A percentile compares a stretch with the other conserved stretches of the same genome.
These are phyloP conservation scores for Sarocladium brachiariae DNA, from an alignment of 2,329 filamentous ascomycete genomes.

Conservation along the genomic window DNA sequence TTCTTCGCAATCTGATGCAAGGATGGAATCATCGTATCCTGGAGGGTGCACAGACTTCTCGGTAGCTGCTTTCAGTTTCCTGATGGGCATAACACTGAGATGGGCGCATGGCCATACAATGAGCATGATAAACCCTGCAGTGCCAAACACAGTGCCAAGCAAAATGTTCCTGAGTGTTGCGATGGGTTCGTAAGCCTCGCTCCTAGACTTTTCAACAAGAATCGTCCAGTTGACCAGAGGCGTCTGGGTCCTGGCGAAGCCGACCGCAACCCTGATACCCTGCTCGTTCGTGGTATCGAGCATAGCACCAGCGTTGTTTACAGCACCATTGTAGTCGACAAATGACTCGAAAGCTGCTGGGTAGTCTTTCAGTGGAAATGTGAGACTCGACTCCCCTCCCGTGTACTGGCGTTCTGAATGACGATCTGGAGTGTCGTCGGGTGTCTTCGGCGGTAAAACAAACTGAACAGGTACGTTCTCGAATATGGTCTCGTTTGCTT, in stretches of 20 bases:
- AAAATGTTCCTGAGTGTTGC: conserved; percentile 70
- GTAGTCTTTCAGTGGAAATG: conserved; percentile 56
- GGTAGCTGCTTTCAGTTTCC: conserved; percentile 67
- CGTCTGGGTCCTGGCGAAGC: conserved; percentile 65
- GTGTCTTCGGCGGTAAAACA: conserved; percentile 47
- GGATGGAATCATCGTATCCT: conserved; percentile 45
- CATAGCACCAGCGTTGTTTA: conserved; percentile 62
- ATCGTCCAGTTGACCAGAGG: conserved; percentile 74
- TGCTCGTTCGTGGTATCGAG: conserved; percentile 70
- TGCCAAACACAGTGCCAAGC: conserved; percentile 78
- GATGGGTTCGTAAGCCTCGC: conserved; percentile 73
- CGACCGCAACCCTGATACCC: conserved; percentile 63
- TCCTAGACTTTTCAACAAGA: conserved; percentile 66
- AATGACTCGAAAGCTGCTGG: conserved; percentile 57
- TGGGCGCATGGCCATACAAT: conserved; percentile 75
- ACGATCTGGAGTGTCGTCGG: conserved; percentile 23
- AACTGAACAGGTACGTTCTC: conserved; percentile 46
- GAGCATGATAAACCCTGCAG: conserved; percentile 64
- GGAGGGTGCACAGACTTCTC: conserved; percentile 64
- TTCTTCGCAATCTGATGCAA: conserved; percentile 36
- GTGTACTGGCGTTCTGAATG: conserved; percentile 10
- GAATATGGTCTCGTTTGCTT: conserved; percentile 31
- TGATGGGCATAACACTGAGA: conserved; percentile 72
- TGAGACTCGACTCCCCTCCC: conserved; percentile 25
- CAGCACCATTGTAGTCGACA: conserved; percentile 36